phyloP scores from a whole-genome alignment of 2,329 filamentous ascomycete species.

The Leptographium radiaticola region DNA sequence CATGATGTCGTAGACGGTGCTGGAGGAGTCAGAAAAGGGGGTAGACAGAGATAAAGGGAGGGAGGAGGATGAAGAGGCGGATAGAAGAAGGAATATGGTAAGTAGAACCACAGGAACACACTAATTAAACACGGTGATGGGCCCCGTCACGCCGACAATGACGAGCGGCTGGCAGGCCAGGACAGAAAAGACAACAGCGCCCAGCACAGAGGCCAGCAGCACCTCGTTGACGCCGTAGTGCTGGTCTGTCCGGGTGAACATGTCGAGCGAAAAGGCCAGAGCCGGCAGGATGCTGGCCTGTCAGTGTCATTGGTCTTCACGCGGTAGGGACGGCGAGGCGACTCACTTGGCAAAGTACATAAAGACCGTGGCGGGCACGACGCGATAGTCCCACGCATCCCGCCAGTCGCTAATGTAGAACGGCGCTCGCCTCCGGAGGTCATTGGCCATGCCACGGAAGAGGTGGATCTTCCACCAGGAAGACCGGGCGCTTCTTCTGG shows the following conservation, averaged over 20 bases:
- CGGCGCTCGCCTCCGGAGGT: conserved; percentile 59
- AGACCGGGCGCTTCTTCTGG: neutral
- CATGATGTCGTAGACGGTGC: conserved; percentile 82
- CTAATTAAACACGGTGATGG: conserved; percentile 91
- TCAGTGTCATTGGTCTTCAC: neutral
- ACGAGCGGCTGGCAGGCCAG: conserved; percentile 75
- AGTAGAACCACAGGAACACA: conserved; percentile 18
- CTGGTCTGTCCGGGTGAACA: conserved; percentile 78
- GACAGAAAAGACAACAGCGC: conserved; percentile 66
- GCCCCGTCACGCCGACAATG: conserved; percentile 83
- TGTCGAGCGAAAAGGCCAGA: conserved; percentile 79
- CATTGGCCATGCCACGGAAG: conserved; percentile 70
- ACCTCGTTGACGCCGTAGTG: conserved; percentile 88
- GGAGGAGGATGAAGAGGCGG: neutral
- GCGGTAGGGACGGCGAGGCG: no score
- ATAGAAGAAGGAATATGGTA: neutral
- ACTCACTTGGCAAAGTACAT: conserved; percentile 90
- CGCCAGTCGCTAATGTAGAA: conserved; percentile 73
- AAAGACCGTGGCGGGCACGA: conserved; percentile 76
- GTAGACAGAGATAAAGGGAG: neutral
- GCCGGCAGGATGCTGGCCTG: conserved; percentile 65
- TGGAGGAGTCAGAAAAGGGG: conserved; percentile 14
- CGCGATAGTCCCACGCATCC: conserved; percentile 83
- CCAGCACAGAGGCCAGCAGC: conserved; percentile 72
- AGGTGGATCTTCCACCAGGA: conserved; percentile 62